Conservation (phyloP, 148 eudicot species). For the Fagopyrum esculentum region DNA sequence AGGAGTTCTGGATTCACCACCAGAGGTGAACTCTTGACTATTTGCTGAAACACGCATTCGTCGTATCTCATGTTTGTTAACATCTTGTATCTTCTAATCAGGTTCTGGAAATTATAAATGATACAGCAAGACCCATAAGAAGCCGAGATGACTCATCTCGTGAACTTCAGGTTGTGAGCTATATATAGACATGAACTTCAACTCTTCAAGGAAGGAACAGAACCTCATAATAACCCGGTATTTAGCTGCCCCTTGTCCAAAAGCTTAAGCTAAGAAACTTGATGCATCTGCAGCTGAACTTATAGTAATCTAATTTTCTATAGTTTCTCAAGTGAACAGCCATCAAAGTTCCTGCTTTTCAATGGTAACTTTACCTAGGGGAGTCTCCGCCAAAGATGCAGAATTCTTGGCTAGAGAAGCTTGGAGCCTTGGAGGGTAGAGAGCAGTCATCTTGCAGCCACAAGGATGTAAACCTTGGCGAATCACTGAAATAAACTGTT, state of each 20-base stretch:
- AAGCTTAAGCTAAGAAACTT: not conserved
- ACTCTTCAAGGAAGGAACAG: not conserved
- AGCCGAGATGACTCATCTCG: slow-evolving; percentile 37
- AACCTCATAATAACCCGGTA: not conserved
- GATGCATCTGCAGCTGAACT: not conserved
- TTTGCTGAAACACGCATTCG: not conserved
- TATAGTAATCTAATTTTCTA: not conserved
- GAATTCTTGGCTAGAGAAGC: not conserved
- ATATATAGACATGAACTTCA: slow-evolving; percentile 28
- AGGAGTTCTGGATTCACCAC: slow-evolving; percentile 88
- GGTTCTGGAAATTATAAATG: slow-evolving; percentile 80
- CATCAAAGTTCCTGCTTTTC: not conserved
- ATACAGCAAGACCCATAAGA: slow-evolving; percentile 61
- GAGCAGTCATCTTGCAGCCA: not conserved
- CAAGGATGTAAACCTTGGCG: not conserved
- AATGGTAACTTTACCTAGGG: not conserved
- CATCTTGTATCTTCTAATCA: slow-evolving; percentile 19
- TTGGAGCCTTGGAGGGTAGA: no score
- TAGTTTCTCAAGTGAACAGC: not conserved
- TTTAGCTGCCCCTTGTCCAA: not conserved
- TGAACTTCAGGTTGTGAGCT: slow-evolving; percentile 62
- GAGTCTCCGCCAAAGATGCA: slow-evolving; percentile 1
- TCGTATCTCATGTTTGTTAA: not conserved
- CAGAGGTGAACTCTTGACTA: slow-evolving; percentile 50
- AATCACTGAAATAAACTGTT: not conserved